Percentiles rank a stretch among this genome's conserved stretches.
These are phyloP conservation scores for Amyloporia xantha DNA, from an alignment of 768 basidiomycete species.

Conservation along the genomic window DNA sequence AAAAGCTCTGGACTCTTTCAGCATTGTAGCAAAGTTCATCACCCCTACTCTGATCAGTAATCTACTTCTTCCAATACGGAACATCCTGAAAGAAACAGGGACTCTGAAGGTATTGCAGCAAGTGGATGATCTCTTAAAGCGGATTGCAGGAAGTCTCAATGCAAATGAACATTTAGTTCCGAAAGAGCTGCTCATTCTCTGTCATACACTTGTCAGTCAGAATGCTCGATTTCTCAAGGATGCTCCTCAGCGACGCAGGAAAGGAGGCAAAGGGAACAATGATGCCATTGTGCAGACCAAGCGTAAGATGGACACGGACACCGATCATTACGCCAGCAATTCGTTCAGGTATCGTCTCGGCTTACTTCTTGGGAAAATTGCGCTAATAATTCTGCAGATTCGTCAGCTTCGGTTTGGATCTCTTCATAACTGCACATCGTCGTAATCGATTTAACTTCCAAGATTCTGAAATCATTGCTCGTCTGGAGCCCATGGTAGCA, in stretches of 20 bases:
- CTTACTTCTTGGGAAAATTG: background rate
- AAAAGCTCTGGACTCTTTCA: conserved; percentile 83
- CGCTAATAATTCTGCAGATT: conserved; percentile 53
- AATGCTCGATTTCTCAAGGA: conserved; percentile 83
- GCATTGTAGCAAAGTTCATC: conserved; percentile 70
- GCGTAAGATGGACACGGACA: conserved; percentile 46
- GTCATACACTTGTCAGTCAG: conserved; percentile 85
- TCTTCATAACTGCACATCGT: conserved; percentile 83
- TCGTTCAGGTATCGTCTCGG: conserved; percentile 63
- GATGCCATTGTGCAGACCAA: conserved; percentile 76
- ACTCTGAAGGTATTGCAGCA: conserved; percentile 72
- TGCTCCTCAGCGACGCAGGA: conserved; percentile 30
- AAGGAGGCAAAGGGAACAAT: conserved; percentile 33
- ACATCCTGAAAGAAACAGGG: conserved; percentile 82
- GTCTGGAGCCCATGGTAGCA: conserved; percentile 80
- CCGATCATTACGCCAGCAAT: conserved; percentile 76
- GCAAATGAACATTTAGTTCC: conserved; percentile 68
- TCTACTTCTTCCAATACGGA: conserved; percentile 71
- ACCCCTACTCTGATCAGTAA: conserved; percentile 71
- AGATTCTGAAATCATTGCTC: conserved; percentile 64
- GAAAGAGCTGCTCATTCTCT: conserved; percentile 68
- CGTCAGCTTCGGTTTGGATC: conserved; percentile 84
- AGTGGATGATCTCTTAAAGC: conserved; percentile 83
- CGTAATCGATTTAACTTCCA: conserved; percentile 83
- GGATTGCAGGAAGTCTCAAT: conserved; percentile 80